Conservation (phyloP, 345 rosid species). For the Salix arbutifolia region DNA sequence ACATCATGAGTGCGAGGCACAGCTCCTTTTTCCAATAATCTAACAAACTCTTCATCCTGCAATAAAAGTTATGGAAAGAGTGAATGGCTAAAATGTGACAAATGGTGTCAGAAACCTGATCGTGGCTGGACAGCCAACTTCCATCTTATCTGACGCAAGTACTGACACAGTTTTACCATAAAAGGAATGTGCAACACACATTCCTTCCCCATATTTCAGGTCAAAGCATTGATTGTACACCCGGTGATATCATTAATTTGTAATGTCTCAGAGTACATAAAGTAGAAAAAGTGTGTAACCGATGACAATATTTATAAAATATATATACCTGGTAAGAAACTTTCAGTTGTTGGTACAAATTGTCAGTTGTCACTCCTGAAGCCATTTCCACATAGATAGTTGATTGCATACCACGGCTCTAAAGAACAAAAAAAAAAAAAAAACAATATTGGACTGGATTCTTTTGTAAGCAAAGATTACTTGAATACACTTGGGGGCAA, state of each 20-base stretch:
- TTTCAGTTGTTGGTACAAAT: conserved; percentile 56
- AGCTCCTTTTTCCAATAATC: conserved; percentile 64
- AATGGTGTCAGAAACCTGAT: background rate
- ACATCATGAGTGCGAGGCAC: conserved; percentile 79
- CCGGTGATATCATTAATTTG: background rate
- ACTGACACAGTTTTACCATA: background rate
- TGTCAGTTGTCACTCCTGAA: conserved; percentile 53
- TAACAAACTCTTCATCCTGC: conserved; percentile 84
- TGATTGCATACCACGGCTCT: conserved; percentile 98
- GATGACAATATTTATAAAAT: background rate
- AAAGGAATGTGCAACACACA: background rate
- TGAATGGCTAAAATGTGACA: background rate
- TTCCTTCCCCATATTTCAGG: background rate
- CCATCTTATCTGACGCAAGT: background rate
- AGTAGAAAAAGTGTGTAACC: background rate
- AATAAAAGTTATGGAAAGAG: background rate
- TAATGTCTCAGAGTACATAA: background rate
- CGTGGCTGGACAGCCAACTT: background rate
- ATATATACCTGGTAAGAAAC: conserved; percentile 53
- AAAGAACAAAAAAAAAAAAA: conserved; percentile 15
- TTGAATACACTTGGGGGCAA: background rate
- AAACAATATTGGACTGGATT: background rate
- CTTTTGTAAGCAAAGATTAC: conserved; percentile 5
- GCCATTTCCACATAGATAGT: conserved; percentile 85
- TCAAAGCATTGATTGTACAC: background rate